Conservation (phyloP, 257 asterid genomes). For the Solanum okadae region DNA sequence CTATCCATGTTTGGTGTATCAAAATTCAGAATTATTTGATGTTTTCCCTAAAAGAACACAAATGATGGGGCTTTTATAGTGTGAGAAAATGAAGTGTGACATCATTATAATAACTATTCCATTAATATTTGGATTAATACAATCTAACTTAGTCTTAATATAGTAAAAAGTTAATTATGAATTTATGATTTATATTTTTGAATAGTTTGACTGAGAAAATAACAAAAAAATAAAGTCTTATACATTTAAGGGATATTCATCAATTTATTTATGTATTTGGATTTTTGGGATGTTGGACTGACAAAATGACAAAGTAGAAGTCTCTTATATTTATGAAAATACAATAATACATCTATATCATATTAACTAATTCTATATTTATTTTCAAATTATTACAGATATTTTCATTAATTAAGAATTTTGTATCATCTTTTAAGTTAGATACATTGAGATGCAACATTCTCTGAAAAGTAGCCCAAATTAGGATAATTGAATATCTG, state of each 20-base stretch:
- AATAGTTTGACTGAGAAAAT: neutral
- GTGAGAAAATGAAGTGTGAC: neutral
- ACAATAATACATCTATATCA: too few species aligned
- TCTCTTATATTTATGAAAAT: neutral
- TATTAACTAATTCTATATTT: neutral
- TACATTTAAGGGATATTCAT: neutral
- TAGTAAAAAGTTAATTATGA: neutral
- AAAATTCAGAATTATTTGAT: neutral
- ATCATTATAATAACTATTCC: neutral
- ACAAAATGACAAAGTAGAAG: neutral
- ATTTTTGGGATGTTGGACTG: neutral
- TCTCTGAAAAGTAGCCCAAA: neutral
- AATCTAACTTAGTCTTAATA: neutral
- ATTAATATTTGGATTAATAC: neutral
- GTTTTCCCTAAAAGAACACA: neutral
- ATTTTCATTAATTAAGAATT: neutral
- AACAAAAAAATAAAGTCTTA: too few species aligned
- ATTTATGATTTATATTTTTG: neutral
- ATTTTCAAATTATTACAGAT: neutral
- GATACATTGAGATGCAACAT: neutral
- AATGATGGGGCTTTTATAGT: neutral
- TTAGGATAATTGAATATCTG: neutral
- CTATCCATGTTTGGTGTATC: conserved; percentile 1
- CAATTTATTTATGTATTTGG: neutral
- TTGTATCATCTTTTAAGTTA: neutral